Evolutionary conservation across 2,329 filamentous ascomycete species (phyloP).

Genomic region (Colletotrichum eleusines): DNA sequence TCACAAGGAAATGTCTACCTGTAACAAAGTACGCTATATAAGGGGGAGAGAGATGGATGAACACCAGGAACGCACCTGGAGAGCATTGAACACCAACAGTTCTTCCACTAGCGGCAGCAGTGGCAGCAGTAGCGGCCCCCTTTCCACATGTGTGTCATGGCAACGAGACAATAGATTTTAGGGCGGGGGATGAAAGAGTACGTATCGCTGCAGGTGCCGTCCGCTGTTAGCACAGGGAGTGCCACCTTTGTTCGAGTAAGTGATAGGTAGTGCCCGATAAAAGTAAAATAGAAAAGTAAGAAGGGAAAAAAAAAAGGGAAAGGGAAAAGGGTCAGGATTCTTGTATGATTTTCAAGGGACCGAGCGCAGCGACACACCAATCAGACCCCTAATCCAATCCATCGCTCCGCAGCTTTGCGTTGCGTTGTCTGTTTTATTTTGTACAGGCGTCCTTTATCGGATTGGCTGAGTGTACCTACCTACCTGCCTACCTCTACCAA

Average conservation of each 20-base stretch:
- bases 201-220: background rate
- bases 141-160: constrained; percentile 7
- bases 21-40: too few relatives aligned
- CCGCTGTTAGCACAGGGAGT: background rate
- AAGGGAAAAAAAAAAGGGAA: background rate
- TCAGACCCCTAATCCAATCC: background rate
- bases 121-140: background rate
- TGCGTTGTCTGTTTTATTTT: background rate
- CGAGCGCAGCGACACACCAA: background rate
- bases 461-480: background rate
- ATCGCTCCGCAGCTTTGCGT: background rate
- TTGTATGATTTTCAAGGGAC: background rate
- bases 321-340: background rate
- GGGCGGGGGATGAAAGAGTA: background rate
- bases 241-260: background rate
- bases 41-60: background rate
- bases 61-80: background rate
- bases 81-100: background rate
- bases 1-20: background rate
- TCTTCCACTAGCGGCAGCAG: too few relatives aligned
- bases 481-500: background rate
- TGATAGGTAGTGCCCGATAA: background rate
- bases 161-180: background rate
- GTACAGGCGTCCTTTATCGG: background rate
- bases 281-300: background rate